phyloP scores from a whole-genome alignment of 129 eudicot genomes.

The Lonicera japonica region DNA sequence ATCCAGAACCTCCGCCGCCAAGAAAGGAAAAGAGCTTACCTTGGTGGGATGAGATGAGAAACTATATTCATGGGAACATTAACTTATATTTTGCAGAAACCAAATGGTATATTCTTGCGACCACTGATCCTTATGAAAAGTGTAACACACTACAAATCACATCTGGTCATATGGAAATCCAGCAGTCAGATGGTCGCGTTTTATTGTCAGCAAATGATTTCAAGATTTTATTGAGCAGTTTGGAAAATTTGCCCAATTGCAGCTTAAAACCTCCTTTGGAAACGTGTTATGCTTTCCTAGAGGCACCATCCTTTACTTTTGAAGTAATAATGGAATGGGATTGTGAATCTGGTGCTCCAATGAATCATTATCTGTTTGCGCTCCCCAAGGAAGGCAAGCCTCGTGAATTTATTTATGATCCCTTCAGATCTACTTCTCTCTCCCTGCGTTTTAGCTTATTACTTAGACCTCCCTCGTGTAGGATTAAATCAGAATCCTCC shows the following conservation, averaged over 20 bases:
- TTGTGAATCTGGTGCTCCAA: constrained; percentile 86
- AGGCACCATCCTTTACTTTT: constrained; percentile 68
- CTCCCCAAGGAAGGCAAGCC: constrained; percentile 75
- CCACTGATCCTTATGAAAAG: constrained; percentile 93
- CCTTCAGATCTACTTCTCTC: constrained; percentile 86
- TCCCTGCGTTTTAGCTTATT: constrained; percentile 83
- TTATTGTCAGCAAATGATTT: constrained; percentile 71
- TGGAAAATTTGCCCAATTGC: constrained; percentile 70
- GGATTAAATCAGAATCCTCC: constrained; percentile 38
- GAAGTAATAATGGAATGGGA: constrained; percentile 98
- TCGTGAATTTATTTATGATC: constrained; percentile 72
- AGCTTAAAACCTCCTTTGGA: constrained; percentile 57
- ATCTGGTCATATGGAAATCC: constrained; percentile 75
- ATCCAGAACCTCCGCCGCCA: constrained; percentile 50
- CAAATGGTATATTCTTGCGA: constrained; percentile 79
- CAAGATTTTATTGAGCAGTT: constrained; percentile 81
- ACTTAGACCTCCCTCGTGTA: constrained; percentile 54
- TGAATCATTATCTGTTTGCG: constrained; percentile 87
- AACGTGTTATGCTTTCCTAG: constrained; percentile 52
- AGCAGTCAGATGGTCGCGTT: constrained; percentile 84
- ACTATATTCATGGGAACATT: constrained; percentile 73
- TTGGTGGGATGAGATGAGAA: constrained; percentile 99
- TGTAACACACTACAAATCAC: constrained; percentile 60
- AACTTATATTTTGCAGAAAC: constrained; percentile 58
- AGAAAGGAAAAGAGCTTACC: constrained; percentile 97